Evolutionary conservation across 2,329 filamentous ascomycete species (phyloP).

Genomic region (Drechslera avenae): DNA sequence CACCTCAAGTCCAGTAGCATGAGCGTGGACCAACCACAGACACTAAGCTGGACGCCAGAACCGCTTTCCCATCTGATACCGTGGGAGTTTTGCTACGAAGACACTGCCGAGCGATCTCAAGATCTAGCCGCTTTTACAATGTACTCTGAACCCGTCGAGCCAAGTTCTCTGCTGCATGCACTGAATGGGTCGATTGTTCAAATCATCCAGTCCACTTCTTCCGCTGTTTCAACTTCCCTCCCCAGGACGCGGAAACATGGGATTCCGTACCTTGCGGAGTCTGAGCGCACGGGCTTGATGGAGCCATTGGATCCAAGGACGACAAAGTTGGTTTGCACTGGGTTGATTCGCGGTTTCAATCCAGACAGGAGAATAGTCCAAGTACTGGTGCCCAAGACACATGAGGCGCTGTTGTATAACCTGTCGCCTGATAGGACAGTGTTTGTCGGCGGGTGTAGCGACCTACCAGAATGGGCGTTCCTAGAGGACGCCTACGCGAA

Average conservation of each 20-base stretch:
- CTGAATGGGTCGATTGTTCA: conserved; percentile 75
- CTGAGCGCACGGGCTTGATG: conserved; percentile 52
- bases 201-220: conserved; percentile 65
- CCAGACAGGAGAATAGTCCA: conserved; percentile 60
- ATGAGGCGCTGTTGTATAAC: conserved; percentile 27
- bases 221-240: conserved; percentile 35
- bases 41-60: conserved; percentile 56
- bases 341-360: conserved; percentile 73
- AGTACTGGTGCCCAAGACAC: conserved; percentile 65
- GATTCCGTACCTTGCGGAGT: conserved; percentile 65
- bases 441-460: conserved; percentile 40
- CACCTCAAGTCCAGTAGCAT: conserved; percentile 52
- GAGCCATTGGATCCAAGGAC: conserved; percentile 62
- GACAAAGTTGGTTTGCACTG: conserved; percentile 67
- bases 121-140: conserved; percentile 67
- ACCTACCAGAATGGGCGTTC: conserved; percentile 44
- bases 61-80: conserved; percentile 65
- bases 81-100: conserved; percentile 66
- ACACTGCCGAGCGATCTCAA: conserved; percentile 54
- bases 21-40: conserved; percentile 16
- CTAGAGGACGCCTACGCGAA: conserved; percentile 35
- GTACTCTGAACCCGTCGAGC: conserved; percentile 67
- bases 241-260: conserved; percentile 56
- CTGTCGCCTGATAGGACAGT: conserved; percentile 38
- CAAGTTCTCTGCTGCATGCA: conserved; percentile 64